phyloP scores from a whole-genome alignment of 2,329 filamentous ascomycete species.

The Exophiala phaeomuriformis region DNA sequence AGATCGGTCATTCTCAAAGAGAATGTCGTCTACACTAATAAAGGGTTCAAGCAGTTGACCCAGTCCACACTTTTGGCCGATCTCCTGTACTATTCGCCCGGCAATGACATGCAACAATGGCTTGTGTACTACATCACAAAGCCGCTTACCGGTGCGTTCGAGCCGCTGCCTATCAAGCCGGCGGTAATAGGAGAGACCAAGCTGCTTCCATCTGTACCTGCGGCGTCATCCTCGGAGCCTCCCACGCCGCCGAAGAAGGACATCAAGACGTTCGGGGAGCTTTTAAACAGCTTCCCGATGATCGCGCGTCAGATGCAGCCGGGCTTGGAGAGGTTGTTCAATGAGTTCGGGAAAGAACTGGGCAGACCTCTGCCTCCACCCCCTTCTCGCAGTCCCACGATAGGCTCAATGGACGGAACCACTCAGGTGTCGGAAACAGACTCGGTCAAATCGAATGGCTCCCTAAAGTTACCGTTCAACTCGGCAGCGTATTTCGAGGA shows the following conservation, averaged over 20 bases:
- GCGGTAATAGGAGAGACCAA: conserved; percentile 25
- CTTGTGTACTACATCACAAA: conserved; percentile 92
- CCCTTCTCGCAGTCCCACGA: conserved; percentile 36
- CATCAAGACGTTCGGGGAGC: conserved; percentile 80
- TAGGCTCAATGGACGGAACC: conserved; percentile 20
- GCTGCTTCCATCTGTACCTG: conserved; percentile 21
- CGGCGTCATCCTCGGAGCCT: conserved; percentile 30
- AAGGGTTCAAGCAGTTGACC: conserved; percentile 88
- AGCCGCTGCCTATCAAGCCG: conserved; percentile 49
- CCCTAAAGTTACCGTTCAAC: conserved; percentile 43
- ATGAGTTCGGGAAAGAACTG: conserved; percentile 78
- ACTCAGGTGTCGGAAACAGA: conserved; percentile 28
- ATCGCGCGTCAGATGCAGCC: conserved; percentile 94
- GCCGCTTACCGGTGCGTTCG: conserved; percentile 76
- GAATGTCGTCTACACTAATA: conserved; percentile 86
- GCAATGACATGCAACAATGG: conserved; percentile 87
- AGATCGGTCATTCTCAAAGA: conserved; percentile 93
- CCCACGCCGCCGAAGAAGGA: conserved; percentile 68
- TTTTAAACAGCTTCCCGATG: conserved; percentile 86
- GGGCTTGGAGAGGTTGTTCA: conserved; percentile 80
- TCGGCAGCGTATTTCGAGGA: conserved; percentile 72
- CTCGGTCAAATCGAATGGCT: conserved; percentile 33
- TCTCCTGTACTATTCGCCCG: conserved; percentile 78
- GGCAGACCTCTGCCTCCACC: conserved; percentile 76
- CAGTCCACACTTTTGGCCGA: conserved; percentile 84